Conservation (phyloP, 345 rosid genomes). For the Hevea brasiliensis region DNA sequence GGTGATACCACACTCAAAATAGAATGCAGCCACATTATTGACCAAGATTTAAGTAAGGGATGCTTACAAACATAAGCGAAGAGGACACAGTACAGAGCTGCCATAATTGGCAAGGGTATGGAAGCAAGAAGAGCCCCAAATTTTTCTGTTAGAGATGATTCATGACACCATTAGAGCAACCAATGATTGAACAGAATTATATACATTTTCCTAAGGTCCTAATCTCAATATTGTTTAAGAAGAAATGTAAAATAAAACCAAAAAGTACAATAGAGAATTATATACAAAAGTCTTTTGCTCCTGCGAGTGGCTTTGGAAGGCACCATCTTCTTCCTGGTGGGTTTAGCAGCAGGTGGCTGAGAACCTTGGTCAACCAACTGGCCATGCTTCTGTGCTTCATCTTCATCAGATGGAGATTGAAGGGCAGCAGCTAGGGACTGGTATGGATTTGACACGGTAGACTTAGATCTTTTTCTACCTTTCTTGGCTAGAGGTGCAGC, state of each 20-base stretch:
- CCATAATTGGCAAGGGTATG: conserved; percentile 77
- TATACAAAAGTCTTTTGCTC: no score
- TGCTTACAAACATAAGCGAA: conserved; percentile 80
- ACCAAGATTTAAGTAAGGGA: conserved; percentile 6
- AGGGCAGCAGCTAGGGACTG: no score
- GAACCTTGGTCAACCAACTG: no score
- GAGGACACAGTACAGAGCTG: conserved; percentile 76
- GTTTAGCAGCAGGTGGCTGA: no score
- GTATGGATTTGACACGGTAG: no score
- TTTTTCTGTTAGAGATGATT: conserved; percentile 54
- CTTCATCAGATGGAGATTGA: no score
- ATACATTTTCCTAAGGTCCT: neutral
- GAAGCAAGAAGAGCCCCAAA: conserved; percentile 87
- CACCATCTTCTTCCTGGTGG: no score
- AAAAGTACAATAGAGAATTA: neutral
- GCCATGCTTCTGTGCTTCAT: no score
- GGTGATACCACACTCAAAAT: no score
- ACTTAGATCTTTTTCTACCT: no score
- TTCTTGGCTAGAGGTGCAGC: no score
- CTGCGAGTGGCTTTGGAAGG: no score
- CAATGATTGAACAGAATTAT: neutral
- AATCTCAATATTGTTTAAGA: neutral
- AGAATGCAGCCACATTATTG: neutral
- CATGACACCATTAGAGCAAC: neutral
- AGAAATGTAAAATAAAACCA: neutral